Evolutionary conservation across 108 stramenopile genomes (phyloP), one percentile per base, ranked within the genome.

Genomic region (Skeletonema marinoi): DNA sequence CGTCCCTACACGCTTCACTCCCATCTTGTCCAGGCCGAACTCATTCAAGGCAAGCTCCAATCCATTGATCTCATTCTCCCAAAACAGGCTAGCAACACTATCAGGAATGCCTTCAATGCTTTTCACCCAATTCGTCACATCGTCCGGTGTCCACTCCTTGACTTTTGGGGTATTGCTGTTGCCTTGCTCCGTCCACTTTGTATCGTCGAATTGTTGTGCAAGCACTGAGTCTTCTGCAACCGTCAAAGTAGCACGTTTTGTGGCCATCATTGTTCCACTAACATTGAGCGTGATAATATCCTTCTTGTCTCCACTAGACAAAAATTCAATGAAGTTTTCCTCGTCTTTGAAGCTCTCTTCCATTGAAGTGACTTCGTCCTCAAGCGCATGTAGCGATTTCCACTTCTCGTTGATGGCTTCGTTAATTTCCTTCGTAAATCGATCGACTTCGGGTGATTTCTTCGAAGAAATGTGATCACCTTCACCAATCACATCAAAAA

Each of bases 341-440:
- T 75, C 74, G 21, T 75, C 54, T 29, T 56, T 66, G 65, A 75
- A 66, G 54, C n/a, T 66, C 4, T 66, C 74, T 75, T 75, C 74
- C 1, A 75, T 50, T n/a, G 10, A 36, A 4, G 12, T 9, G 4
- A 75, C 1, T 21, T 75, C 74, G 2, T 11, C 25, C 14, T 75
- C 65, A 13, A 41, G 16, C 1, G 58, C 74, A 19, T 33, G 14
- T 14, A 75, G 74, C 19, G 50, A 14, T 6, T 6, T 21, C 19
- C 19, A 31, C 30, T 63, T 63, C 38, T 33, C 30, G 29, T 63
- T 63, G 62, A 63, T 63, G 32, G 62, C 62, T 3, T 33, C 62
- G 14, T 62, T 62, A 3, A 62, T 17, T 17, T 63, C 36, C 62
- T 32, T 17, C 5, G 62, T n/a, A 8, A 19, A 29, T 16, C 1